Evolutionary conservation across 2,329 filamentous ascomycete genomes (phyloP), one percentile per base, ranked within the genome.

Genomic region (Neocucurbitaria cava): DNA sequence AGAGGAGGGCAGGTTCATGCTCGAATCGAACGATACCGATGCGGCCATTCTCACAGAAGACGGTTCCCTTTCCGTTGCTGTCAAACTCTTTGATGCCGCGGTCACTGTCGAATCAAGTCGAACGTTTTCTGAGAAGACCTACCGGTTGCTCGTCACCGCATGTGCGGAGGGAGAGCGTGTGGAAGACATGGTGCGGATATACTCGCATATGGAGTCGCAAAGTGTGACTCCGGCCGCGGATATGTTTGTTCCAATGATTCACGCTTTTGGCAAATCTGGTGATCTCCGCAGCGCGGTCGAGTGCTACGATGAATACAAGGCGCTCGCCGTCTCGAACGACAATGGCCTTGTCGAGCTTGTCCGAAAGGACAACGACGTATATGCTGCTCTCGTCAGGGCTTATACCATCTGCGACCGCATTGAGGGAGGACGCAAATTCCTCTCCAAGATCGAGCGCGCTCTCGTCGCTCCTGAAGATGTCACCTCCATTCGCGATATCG

Each of bases 251-350:
- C 85, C 89, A 17, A 96, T 99, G 91, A 97, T 99, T 73, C 88
- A 90, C n/a, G 92, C 93, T 0, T 98, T 96, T 71, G 91, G 91
- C 56, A 85, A 85, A 38, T 85, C 85, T 10, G 90, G 92, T 45
- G 92, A 98, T 72, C 79, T 98, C 40, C 83, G 88, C 66, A 96
- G 90, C 65, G 95, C 93, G 18, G 91, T 98, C 6, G 92, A 96
- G 74, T 92, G 92, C 77, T 99, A 97, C 78, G 94, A 96, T 61
- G 91, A 96, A 77, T 98, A 98, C 82, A 92, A 92, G 70, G 85
- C 87, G 41, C 82, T 97, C 38, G 93, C 94, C n/a, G 86, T 98
- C 47, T 87, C 89, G 35, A 85, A 95, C 72, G 90, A 97, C 74
- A 86, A 84, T 35, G 92, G 92, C 52, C 81, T 87, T 54, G 81